Evolutionary conservation across 106 monocot species (phyloP), one percentile per base, ranked within the genome.

Genomic region (Phalaenopsis aphrodite): DNA sequence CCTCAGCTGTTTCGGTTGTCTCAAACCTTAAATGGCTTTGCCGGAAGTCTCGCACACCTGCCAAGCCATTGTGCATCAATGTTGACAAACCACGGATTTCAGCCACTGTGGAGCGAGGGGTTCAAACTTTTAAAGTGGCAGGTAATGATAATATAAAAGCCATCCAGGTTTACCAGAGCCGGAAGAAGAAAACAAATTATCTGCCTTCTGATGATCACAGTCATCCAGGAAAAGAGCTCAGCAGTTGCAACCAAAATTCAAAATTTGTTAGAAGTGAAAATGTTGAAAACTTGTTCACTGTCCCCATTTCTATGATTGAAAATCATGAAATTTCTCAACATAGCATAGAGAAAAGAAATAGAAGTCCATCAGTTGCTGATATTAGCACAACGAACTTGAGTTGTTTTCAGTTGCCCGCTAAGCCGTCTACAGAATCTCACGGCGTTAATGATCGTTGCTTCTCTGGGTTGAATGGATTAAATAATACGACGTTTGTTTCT

Each of bases 21-120:
- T 83, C 91, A 55, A 78, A 43, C 52, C 87, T 93, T 43, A 91
- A 78, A 55, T 99, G 99, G 99, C 86, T 79, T n/a, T 85, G 77
- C 55, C 85, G 82, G 69, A 95, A 85, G 88, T 75, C 90, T 41
- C 99, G 95, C 23, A 91, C 95, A 23, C 87, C 79, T 2, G 84
- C 83, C 47, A 90, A 84, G 80, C 61, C 82, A 42, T 58, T 81
- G 47, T 81, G 84, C 84, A 7, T 58, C 38, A 68, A 41, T 17
- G 42, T 46, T 16, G 55, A 77, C 81, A 89, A 84, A 79, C 68
- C 84, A 56, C 72, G 39, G 18, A 42, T 72, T 56, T 67, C 68
- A 73, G 2, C 78, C 46, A 39, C 67, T 55, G 66, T 36, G 1
- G 68, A 56, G 23, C 56, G 78, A 71, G 42, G 57, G 64, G 49